These are phyloP conservation scores for Suillus brevipes DNA, from an alignment of 768 basidiomycete species.

Conservation along the genomic window DNA sequence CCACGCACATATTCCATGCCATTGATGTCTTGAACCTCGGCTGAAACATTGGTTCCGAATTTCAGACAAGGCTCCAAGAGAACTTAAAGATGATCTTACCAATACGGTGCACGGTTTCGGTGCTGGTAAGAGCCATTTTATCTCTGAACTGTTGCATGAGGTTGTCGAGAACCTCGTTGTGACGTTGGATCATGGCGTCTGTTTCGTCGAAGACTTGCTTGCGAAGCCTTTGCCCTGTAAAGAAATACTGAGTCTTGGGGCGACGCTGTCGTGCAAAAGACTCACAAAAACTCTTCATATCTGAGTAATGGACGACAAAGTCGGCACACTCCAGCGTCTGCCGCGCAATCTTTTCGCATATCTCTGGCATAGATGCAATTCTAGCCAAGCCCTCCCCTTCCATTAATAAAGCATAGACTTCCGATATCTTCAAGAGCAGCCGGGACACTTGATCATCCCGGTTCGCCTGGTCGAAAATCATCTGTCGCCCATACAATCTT, in stretches of 20 bases:
- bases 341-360: conserved; percentile 3
- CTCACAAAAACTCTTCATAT: conserved; percentile 24
- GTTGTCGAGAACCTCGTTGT: conserved; percentile 1
- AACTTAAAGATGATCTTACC: neutral
- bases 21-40: neutral
- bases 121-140: neutral
- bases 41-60: neutral
- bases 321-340: conserved; percentile 28
- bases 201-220: conserved; percentile 1
- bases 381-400: neutral
- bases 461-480: neutral
- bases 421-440: neutral
- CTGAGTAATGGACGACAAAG: conserved; percentile 29
- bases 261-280: neutral
- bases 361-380: neutral
- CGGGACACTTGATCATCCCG: neutral
- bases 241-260: neutral
- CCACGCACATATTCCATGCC: neutral
- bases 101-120: neutral
- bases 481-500: neutral
- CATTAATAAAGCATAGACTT: neutral
- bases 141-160: conserved; percentile 9
- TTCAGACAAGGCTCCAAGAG: neutral
- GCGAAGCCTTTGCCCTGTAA: neutral
- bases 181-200: neutral